phyloP scores from a whole-genome alignment of 2,329 filamentous ascomycete genomes.

The Aureobasidium uvarum region DNA sequence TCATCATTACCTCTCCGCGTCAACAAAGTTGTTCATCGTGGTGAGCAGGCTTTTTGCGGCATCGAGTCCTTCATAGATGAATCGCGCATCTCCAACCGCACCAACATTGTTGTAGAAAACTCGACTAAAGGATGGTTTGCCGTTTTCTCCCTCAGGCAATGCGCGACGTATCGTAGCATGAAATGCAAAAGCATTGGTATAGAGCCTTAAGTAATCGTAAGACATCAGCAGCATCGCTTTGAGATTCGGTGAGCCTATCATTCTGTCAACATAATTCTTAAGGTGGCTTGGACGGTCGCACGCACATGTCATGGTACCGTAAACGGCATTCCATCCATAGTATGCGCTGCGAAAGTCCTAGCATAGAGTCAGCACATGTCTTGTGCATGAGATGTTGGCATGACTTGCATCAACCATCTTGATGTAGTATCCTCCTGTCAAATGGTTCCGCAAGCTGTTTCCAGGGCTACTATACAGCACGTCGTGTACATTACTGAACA shows the following conservation, averaged over 20 bases:
- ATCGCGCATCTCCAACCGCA: slow-evolving; percentile 49
- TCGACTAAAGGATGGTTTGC: slow-evolving; percentile 42
- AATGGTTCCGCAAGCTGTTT: slow-evolving; percentile 66
- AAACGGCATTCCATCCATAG: slow-evolving; percentile 67
- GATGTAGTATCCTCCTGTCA: slow-evolving; percentile 66
- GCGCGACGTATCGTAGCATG: slow-evolving; percentile 62
- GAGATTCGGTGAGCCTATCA: slow-evolving; percentile 59
- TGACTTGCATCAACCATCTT: slow-evolving; percentile 61
- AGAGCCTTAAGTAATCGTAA: slow-evolving; percentile 69
- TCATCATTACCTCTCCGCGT: slow-evolving; percentile 42
- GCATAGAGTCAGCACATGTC: not conserved
- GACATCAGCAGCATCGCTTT: slow-evolving; percentile 67
- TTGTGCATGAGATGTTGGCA: too few species aligned
- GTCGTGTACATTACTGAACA: slow-evolving; percentile 72
- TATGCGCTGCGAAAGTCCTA: slow-evolving; percentile 65
- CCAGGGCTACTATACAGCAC: slow-evolving; percentile 70
- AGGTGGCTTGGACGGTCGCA: not conserved
- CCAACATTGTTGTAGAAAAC: slow-evolving; percentile 53
- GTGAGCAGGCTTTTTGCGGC: slow-evolving; percentile 51
- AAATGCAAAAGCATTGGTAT: slow-evolving; percentile 73
- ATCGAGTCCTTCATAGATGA: slow-evolving; percentile 53
- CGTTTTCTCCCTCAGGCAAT: slow-evolving; percentile 39
- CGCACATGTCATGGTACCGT: slow-evolving; percentile 64
- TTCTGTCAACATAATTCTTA: not conserved
- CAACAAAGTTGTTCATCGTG: slow-evolving; percentile 52